Percentiles rank a stretch among this genome's conserved stretches.
These are phyloP conservation scores for Cystobasidium onofrii DNA, from an alignment of 768 basidiomycete genomes.

Conservation along the genomic window DNA sequence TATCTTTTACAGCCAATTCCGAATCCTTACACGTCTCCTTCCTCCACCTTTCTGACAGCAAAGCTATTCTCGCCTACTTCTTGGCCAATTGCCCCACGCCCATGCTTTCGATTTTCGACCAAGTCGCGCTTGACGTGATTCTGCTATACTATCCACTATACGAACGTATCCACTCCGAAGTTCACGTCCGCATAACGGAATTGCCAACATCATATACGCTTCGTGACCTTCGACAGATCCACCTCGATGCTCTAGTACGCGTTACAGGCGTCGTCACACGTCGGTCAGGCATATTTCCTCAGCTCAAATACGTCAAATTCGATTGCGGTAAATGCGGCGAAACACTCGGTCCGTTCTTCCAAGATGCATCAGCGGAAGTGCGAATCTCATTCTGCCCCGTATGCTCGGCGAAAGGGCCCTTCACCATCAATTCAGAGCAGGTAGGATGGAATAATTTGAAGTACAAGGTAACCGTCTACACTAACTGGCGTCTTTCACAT, in stretches of 20 bases:
- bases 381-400: slow-evolving; percentile 87
- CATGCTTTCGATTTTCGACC: slow-evolving; percentile 90
- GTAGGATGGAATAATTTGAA: slow-evolving; percentile 48
- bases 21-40: slow-evolving; percentile 97
- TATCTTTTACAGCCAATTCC: slow-evolving; percentile 62
- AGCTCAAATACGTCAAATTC: slow-evolving; percentile 98
- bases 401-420: slow-evolving; percentile 91
- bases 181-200: slow-evolving; percentile 93
- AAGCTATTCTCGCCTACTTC: slow-evolving; percentile 94
- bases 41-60: slow-evolving; percentile 81
- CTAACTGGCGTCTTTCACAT: background rate
- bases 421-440: slow-evolving; percentile 92
- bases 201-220: slow-evolving; percentile 81
- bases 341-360: slow-evolving; percentile 93
- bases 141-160: slow-evolving; percentile 92
- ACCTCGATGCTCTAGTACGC: slow-evolving; percentile 90
- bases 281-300: slow-evolving; percentile 94
- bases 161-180: slow-evolving; percentile 92
- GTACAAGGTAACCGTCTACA: background rate
- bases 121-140: slow-evolving; percentile 86
- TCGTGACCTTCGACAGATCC: slow-evolving; percentile 81
- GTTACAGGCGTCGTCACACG: slow-evolving; percentile 93
- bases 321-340: slow-evolving; percentile 91
- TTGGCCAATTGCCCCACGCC: slow-evolving; percentile 85
- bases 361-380: slow-evolving; percentile 89